Evolutionary conservation across 257 asterid genomes (phyloP).

Genomic region (Dorcoceras hygrometricum): DNA sequence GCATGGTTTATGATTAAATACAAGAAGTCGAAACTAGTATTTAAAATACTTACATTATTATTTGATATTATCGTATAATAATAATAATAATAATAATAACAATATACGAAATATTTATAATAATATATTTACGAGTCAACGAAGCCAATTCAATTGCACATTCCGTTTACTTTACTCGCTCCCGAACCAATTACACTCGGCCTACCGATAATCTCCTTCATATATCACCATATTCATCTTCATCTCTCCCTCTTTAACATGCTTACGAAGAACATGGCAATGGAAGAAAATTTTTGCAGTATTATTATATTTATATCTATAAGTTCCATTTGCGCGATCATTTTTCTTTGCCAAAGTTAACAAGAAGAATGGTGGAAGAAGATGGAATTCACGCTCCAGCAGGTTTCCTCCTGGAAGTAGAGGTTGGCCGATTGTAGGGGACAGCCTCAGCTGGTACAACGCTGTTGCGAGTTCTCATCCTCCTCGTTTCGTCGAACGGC

Average conservation of each 20-base stretch:
- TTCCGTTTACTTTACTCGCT: neutral
- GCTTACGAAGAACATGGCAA: slow-evolving; percentile 29
- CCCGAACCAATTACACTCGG: neutral
- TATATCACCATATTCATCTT: neutral
- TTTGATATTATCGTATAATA: too few species aligned
- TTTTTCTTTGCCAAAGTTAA: slow-evolving; percentile 32
- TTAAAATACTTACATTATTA: too few species aligned
- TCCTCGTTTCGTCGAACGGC: slow-evolving; percentile 66
- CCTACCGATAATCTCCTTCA: neutral
- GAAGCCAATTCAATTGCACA: neutral
- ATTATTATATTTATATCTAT: slow-evolving; percentile 26
- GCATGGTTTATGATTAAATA: too few species aligned
- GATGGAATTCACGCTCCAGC: neutral
- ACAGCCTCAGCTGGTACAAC: slow-evolving; percentile 79
- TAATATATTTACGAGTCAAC: neutral
- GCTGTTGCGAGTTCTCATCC: slow-evolving; percentile 91
- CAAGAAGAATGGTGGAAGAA: slow-evolving; percentile 14
- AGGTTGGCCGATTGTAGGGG: slow-evolving; percentile 78
- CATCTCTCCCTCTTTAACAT: slow-evolving; percentile 7
- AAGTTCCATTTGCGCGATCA: slow-evolving; percentile 30
- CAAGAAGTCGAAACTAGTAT: too few species aligned
- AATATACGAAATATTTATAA: too few species aligned
- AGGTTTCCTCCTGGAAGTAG: slow-evolving; percentile 78
- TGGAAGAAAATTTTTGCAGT: slow-evolving; percentile 10
- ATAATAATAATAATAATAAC: too few species aligned